Percentiles rank a stretch among this genome's conserved stretches.
phyloP scores from a whole-genome alignment of 148 eudicot species.

The Diospyros kaki region DNA sequence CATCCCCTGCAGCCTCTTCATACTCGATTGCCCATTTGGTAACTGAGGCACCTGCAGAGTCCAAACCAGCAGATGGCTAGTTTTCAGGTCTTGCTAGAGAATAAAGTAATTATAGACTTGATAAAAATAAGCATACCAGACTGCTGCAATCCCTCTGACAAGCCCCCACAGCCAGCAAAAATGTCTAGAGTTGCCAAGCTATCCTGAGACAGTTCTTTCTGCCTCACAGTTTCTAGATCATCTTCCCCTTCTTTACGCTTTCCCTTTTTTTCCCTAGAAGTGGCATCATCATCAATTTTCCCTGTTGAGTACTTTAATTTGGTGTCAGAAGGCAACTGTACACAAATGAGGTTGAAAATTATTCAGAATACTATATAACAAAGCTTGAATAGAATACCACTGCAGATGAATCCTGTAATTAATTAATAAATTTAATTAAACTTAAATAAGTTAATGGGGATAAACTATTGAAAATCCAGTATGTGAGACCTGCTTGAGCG shows the following conservation, averaged over 20 bases:
- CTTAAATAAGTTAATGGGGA: background rate
- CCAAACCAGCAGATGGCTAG: background rate
- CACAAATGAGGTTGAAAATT: background rate
- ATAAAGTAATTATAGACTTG: background rate
- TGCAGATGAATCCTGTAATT: background rate
- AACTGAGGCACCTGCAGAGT: constrained; percentile 57
- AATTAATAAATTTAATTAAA: too few species aligned
- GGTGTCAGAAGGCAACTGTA: constrained; percentile 64
- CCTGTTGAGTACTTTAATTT: constrained; percentile 43
- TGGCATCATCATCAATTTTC: constrained; percentile 35
- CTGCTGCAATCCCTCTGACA: constrained; percentile 88
- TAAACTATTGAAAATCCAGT: too few species aligned
- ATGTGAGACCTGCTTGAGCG: background rate
- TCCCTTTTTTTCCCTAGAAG: constrained; percentile 71
- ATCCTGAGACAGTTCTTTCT: constrained; percentile 23
- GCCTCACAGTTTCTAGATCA: constrained; percentile 21
- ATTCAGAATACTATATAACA: background rate
- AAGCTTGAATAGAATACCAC: background rate
- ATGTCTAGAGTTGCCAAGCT: constrained; percentile 75
- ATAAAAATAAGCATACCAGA: constrained; percentile 45
- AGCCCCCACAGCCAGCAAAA: constrained; percentile 99
- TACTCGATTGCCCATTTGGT: constrained; percentile 99
- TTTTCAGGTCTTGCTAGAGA: background rate
- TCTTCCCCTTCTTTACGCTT: constrained; percentile 71
- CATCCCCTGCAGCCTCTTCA: constrained; percentile 96